Percentiles rank a stretch among this genome's conserved stretches.
These are phyloP conservation scores for Elongisporangium anandrum DNA, from an alignment of 352 stramenopile genomes.

Conservation along the genomic window DNA sequence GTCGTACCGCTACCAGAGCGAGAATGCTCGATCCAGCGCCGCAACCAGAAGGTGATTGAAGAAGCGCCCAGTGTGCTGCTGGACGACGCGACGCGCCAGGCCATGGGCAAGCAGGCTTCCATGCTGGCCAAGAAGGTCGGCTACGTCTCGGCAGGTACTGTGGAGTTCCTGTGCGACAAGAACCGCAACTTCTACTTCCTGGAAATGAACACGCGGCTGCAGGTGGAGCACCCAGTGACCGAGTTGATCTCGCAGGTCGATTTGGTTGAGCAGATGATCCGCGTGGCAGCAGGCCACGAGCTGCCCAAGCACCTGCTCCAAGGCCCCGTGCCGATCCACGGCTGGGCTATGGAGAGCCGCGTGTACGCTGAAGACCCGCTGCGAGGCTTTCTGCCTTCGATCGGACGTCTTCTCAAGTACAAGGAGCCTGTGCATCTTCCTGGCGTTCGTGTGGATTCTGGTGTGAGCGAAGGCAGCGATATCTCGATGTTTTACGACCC, in stretches of 20 bases:
- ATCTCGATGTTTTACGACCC: slow-evolving; percentile 96
- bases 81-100: slow-evolving; percentile 79
- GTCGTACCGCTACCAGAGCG: slow-evolving; percentile 91
- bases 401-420: slow-evolving; percentile 93
- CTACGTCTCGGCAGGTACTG: slow-evolving; percentile 95
- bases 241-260: slow-evolving; percentile 93
- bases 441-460: slow-evolving; percentile 89
- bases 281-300: slow-evolving; percentile 88
- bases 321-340: slow-evolving; percentile 50
- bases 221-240: slow-evolving; percentile 96
- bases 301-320: slow-evolving; percentile 84
- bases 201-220: slow-evolving; percentile 97
- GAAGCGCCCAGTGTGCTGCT: slow-evolving; percentile 91
- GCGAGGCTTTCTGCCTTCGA: slow-evolving; percentile 93
- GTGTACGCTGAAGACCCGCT: slow-evolving; percentile 97
- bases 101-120: slow-evolving; percentile 85
- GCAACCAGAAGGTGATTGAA: slow-evolving; percentile 98
- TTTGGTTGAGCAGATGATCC: slow-evolving; percentile 96
- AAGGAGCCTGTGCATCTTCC: slow-evolving; percentile 75
- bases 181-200: slow-evolving; percentile 98
- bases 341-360: slow-evolving; percentile 90
- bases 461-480: slow-evolving; percentile 88
- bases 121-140: slow-evolving; percentile 89
- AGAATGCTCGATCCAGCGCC: slow-evolving; percentile 95
- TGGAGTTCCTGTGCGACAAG: slow-evolving; percentile 96